phyloP scores from a whole-genome alignment of 495 filamentous ascomycete species.

The Alectoria sarmentosa region DNA sequence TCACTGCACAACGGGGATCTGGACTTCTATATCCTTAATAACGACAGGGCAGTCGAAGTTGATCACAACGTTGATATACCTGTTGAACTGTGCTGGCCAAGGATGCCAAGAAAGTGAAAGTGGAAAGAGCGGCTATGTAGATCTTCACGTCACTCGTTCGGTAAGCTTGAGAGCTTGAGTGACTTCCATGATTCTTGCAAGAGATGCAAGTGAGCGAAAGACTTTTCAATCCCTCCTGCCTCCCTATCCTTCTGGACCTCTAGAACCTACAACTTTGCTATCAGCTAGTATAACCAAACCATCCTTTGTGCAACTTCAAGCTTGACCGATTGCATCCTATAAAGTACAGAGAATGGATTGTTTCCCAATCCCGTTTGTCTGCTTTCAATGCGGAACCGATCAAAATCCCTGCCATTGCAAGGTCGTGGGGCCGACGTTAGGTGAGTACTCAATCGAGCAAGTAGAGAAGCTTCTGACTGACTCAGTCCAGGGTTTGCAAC shows the following conservation, averaged over 20 bases:
- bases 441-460: conserved; percentile 26
- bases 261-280: background rate
- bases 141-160: conserved; percentile 1
- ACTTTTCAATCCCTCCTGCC: background rate
- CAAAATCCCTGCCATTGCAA: conserved; percentile 59
- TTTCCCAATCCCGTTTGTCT: conserved; percentile 39
- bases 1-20: no score
- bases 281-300: background rate
- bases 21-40: no score
- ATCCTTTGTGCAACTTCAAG: background rate
- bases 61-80: no score
- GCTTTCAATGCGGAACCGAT: conserved; percentile 50
- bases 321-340: background rate
- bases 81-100: background rate
- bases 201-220: background rate
- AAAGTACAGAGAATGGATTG: conserved; percentile 22
- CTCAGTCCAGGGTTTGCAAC: conserved; percentile 35
- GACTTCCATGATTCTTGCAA: background rate
- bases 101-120: background rate
- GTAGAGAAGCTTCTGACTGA: background rate
- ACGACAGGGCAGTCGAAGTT: no score
- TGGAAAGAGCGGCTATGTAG: background rate
- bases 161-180: background rate
- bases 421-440: conserved; percentile 53
- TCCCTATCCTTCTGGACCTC: background rate